Conservation (phyloP, 108 stramenopile species). For the Discostella stelligeroides region DNA sequence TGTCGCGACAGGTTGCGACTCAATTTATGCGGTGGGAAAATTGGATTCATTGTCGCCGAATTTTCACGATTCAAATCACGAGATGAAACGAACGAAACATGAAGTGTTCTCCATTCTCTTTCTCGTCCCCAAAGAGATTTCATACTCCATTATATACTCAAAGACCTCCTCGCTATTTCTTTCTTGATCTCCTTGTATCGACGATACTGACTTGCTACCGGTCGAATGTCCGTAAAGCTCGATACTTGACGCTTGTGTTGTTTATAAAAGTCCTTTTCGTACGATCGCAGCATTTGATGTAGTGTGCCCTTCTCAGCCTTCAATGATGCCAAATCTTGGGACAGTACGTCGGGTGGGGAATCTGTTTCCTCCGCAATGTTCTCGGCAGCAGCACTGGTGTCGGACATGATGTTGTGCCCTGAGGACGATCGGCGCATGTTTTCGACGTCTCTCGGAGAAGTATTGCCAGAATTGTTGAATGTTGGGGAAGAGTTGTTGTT, state of each 20-base stretch:
- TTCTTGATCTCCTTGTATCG: slow-evolving; percentile 93
- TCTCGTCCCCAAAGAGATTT: not conserved
- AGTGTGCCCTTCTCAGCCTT: slow-evolving; percentile 82
- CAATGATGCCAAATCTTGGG: slow-evolving; percentile 72
- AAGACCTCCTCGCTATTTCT: slow-evolving; percentile 56
- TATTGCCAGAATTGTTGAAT: not conserved
- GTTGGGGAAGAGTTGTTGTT: slow-evolving; percentile 11
- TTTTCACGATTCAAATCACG: not conserved
- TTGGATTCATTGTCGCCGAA: too few relatives aligned
- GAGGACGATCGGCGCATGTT: not conserved
- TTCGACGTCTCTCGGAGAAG: too few relatives aligned
- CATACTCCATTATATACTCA: not conserved
- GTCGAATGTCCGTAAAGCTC: slow-evolving; percentile 87
- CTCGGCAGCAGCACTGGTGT: not conserved
- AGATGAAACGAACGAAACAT: not conserved
- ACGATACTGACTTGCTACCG: slow-evolving; percentile 91
- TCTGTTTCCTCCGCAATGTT: not conserved
- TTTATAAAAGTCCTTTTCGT: slow-evolving; percentile 88
- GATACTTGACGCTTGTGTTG: slow-evolving; percentile 87
- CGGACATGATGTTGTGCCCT: slow-evolving; percentile 15
- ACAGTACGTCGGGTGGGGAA: slow-evolving; percentile 15
- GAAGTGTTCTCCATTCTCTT: not conserved
- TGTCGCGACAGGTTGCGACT: too few relatives aligned
- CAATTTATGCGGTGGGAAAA: too few relatives aligned
- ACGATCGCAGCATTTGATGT: slow-evolving; percentile 88